Percentiles rank a stretch among this genome's conserved stretches.
Evolutionary conservation across 2,329 filamentous ascomycete species (phyloP).

Genomic region (Plenodomus lindquistii): DNA sequence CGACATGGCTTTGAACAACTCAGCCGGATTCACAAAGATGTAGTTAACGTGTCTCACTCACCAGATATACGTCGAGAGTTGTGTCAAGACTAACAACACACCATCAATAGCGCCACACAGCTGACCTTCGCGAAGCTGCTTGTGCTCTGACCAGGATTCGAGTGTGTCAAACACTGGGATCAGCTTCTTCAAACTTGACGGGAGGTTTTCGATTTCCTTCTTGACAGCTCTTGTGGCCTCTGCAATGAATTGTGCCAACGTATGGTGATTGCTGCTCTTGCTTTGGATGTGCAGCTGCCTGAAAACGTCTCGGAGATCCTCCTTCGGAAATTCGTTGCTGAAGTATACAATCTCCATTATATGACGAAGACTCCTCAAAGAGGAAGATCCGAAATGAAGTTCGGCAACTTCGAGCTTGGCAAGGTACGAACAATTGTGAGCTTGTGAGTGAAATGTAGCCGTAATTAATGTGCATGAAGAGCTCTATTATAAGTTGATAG

Average conservation of each 20-base stretch:
- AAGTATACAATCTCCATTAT: conserved; percentile 48
- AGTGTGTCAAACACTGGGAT: conserved; percentile 48
- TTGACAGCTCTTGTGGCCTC: conserved; percentile 47
- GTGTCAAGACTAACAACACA: conserved; percentile 46
- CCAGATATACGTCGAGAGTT: conserved; percentile 53
- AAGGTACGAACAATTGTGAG: neutral
- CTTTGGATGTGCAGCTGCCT: conserved; percentile 47
- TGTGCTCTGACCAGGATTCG: conserved; percentile 38
- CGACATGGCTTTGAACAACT: neutral
- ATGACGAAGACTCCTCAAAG: neutral
- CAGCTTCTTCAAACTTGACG: conserved; percentile 26
- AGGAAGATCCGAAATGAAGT: neutral
- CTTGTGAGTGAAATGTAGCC: neutral
- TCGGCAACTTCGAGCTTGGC: no score
- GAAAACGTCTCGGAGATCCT: conserved; percentile 48
- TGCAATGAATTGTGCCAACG: conserved; percentile 49
- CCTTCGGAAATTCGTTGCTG: conserved; percentile 55
- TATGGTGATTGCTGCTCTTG: conserved; percentile 44
- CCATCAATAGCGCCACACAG: conserved; percentile 53
- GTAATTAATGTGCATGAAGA: neutral
- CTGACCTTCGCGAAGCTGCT: conserved; percentile 45
- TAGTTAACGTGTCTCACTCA: conserved; percentile 28
- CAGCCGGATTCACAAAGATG: no score
- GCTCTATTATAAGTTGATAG: neutral
- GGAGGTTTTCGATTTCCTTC: conserved; percentile 45